phyloP scores from a whole-genome alignment of 345 rosid species.

The Balakata baccata region DNA sequence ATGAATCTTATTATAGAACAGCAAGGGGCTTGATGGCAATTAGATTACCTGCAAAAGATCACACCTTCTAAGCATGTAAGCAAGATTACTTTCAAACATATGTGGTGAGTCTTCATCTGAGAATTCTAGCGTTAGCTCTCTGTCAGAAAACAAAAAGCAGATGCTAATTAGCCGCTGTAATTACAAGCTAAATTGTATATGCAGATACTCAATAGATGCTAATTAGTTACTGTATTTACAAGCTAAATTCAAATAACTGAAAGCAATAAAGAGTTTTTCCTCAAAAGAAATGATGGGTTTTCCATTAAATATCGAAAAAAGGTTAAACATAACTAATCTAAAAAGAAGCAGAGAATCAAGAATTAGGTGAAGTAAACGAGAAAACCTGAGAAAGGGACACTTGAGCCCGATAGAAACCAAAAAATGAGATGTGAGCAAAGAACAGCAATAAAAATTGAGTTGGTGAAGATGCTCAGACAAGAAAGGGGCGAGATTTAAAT shows the following conservation, averaged over 20 bases:
- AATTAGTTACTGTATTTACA: neutral
- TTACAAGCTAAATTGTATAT: too few species aligned
- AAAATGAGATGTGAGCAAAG: constrained; percentile 30
- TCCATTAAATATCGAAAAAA: too few species aligned
- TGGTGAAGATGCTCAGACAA: constrained; percentile 37
- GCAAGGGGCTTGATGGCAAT: constrained; percentile 8
- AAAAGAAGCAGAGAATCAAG: neutral
- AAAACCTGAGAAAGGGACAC: constrained; percentile 59
- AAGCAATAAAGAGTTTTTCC: too few species aligned
- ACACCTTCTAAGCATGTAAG: constrained; percentile 39
- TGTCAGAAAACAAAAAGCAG: constrained; percentile 18
- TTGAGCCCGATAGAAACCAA: constrained; percentile 37
- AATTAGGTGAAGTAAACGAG: neutral
- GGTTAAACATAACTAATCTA: neutral
- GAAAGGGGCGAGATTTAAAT: constrained; percentile 26
- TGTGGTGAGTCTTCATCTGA: constrained; percentile 30
- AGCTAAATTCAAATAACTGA: neutral
- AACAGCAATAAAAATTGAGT: constrained; percentile 47
- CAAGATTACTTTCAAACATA: constrained; percentile 29
- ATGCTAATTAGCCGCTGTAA: too few species aligned
- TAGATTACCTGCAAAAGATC: constrained; percentile 53
- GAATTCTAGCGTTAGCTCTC: constrained; percentile 49
- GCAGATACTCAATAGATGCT: neutral
- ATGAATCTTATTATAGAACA: neutral
- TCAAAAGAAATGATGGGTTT: too few species aligned